These are phyloP conservation scores for Ogataea methanolica DNA, from an alignment of 805 yeast genomes.

Conservation along the genomic window DNA sequence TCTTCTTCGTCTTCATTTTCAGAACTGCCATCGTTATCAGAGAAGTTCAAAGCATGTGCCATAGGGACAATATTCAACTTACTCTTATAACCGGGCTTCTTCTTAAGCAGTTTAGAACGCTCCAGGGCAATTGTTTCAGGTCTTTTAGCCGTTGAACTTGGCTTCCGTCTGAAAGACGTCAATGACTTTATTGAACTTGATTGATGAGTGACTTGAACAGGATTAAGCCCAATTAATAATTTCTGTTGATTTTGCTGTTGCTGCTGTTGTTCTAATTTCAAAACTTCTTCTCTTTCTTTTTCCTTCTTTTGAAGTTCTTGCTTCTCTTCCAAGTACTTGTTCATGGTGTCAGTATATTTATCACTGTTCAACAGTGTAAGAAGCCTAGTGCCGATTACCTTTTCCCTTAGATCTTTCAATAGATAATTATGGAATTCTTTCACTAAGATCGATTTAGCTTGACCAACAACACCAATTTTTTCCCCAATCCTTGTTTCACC, in stretches of 20 bases:
- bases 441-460: constrained; percentile 53
- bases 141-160: constrained; percentile 44
- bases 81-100: constrained; percentile 10
- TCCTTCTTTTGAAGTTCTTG: constrained; percentile 16
- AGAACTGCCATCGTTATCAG: constrained; percentile 27
- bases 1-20: constrained; percentile 22
- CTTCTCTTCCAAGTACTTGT: constrained; percentile 29
- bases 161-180: constrained; percentile 34
- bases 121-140: constrained; percentile 30
- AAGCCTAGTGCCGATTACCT: constrained; percentile 65
- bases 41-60: constrained; percentile 50
- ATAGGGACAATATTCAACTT: constrained; percentile 38
- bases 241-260: constrained; percentile 3
- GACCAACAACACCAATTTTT: constrained; percentile 40
- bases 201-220: constrained; percentile 20
- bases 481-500: constrained; percentile 24
- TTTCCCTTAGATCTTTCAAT: constrained; percentile 67
- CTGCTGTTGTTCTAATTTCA: constrained; percentile 5
- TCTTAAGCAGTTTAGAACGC: too few relatives aligned
- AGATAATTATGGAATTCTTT: constrained; percentile 62
- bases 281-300: constrained; percentile 9
- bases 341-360: constrained; percentile 46
- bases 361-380: constrained; percentile 56
- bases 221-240: constrained; percentile 10
- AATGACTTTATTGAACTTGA: constrained; percentile 17